Evolutionary conservation across 495 filamentous ascomycete genomes (phyloP).

Genomic region (Penicillium subrubescens): DNA sequence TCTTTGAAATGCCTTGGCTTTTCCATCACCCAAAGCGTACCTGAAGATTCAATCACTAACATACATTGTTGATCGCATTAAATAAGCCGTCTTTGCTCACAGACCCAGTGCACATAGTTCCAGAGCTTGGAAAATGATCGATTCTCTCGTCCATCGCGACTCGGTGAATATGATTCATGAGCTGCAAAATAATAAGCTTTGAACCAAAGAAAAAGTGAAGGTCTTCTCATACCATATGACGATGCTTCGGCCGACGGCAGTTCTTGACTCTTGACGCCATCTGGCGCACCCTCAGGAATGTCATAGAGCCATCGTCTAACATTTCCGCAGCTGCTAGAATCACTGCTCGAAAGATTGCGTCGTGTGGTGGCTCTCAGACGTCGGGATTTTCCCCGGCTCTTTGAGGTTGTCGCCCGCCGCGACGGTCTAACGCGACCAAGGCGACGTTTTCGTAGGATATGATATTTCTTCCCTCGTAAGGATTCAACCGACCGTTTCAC

Average conservation of each 20-base stretch:
- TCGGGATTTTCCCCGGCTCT: too few species aligned
- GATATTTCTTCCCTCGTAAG: too few species aligned
- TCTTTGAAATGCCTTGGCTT: background rate
- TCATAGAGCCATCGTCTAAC: constrained; percentile 3
- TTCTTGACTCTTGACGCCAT: constrained; percentile 3
- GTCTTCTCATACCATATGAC: constrained; percentile 4
- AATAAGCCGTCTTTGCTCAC: too few species aligned
- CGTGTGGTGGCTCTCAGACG: background rate
- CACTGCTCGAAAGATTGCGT: constrained; percentile 2
- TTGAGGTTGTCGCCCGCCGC: too few species aligned
- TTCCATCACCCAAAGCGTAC: too few species aligned
- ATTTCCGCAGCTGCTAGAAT: constrained; percentile 1
- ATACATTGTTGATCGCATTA: too few species aligned
- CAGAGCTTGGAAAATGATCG: too few species aligned
- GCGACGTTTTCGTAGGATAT: too few species aligned
- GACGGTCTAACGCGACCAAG: too few species aligned
- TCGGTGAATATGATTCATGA: background rate
- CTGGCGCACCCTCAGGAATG: constrained; percentile 2
- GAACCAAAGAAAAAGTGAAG: background rate
- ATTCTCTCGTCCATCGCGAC: background rate
- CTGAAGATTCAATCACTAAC: too few species aligned
- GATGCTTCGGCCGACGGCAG: background rate
- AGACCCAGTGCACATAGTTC: too few species aligned
- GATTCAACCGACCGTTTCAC: too few species aligned
- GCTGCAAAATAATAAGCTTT: background rate